Percentiles rank a stretch among this genome's conserved stretches.
Conservation (phyloP, 169 alveolate genomes). For the Cryptosporidium muris region DNA sequence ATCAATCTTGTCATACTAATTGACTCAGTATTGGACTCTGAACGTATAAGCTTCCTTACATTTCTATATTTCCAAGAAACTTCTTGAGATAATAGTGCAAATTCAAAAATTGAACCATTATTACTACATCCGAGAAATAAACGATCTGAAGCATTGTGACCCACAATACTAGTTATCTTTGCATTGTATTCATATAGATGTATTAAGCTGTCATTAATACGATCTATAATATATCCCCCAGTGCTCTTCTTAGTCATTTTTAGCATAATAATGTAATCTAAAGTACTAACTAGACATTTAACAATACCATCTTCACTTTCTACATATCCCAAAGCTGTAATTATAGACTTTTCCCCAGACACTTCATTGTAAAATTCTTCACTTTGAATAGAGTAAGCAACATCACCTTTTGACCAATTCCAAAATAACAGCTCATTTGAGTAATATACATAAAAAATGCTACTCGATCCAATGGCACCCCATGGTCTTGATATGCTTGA, state of each 20-base stretch:
- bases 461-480: neutral
- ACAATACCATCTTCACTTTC: conserved; percentile 7
- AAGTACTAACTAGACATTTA: conserved; percentile 23
- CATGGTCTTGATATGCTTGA: neutral
- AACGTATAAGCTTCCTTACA: neutral
- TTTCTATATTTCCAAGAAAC: conserved; percentile 24
- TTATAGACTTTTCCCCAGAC: conserved; percentile 16
- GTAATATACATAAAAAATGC: conserved; percentile 38
- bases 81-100: conserved; percentile 13
- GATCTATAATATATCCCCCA: conserved; percentile 48
- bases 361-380: conserved; percentile 49
- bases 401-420: conserved; percentile 68
- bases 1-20: conserved; percentile 9
- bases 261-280: conserved; percentile 9
- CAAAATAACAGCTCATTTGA: conserved; percentile 40
- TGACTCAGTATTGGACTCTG: neutral
- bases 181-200: conserved; percentile 4
- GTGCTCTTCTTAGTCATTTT: conserved; percentile 5
- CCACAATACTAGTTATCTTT: neutral
- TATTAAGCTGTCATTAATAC: conserved; percentile 46
- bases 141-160: conserved; percentile 52
- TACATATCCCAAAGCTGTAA: conserved; percentile 28
- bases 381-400: conserved; percentile 46
- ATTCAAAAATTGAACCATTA: conserved; percentile 49
- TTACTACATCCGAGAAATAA: conserved; percentile 52